Conservation (phyloP, 2,329 filamentous ascomycete species). For the Dothideomycetidae sp. region DNA sequence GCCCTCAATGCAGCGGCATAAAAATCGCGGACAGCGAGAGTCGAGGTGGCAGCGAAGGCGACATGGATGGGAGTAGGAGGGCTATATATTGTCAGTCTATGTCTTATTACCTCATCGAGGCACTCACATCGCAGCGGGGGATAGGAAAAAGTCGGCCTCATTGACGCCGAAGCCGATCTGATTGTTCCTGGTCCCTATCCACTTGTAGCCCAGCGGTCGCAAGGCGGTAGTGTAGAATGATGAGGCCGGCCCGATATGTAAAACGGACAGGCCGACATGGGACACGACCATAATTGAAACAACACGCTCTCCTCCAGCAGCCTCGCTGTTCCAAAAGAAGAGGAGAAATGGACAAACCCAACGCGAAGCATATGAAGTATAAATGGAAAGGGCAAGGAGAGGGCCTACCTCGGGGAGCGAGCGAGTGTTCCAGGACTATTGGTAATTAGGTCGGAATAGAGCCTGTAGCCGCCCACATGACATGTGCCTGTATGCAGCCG, state of each 20-base stretch:
- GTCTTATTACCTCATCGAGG: too few species aligned
- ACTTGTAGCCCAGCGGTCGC: conserved; percentile 64
- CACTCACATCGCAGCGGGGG: too few species aligned
- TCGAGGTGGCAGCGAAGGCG: conserved; percentile 53
- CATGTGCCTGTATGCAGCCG: too few species aligned
- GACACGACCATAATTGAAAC: conserved; percentile 44
- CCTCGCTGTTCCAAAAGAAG: too few species aligned
- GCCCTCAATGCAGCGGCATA: conserved; percentile 55
- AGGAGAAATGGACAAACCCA: too few species aligned
- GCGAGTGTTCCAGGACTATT: too few species aligned
- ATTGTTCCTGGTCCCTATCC: conserved; percentile 47
- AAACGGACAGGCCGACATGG: conserved; percentile 53
- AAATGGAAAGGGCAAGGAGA: too few species aligned
- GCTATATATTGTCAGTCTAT: conserved; percentile 9
- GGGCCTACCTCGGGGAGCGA: too few species aligned
- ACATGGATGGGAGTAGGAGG: conserved; percentile 42
- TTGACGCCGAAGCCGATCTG: conserved; percentile 47
- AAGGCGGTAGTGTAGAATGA: conserved; percentile 73
- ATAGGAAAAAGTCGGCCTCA: conserved; percentile 50
- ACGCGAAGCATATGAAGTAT: too few species aligned
- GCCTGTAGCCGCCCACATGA: too few species aligned
- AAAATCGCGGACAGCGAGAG: conserved; percentile 54
- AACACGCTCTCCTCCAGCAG: not conserved
- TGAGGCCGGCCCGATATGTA: conserved; percentile 61
- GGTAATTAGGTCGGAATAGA: too few species aligned